These are phyloP conservation scores for Oenanthe javanica DNA, from an alignment of 140 eudicot species.

Conservation along the genomic window DNA sequence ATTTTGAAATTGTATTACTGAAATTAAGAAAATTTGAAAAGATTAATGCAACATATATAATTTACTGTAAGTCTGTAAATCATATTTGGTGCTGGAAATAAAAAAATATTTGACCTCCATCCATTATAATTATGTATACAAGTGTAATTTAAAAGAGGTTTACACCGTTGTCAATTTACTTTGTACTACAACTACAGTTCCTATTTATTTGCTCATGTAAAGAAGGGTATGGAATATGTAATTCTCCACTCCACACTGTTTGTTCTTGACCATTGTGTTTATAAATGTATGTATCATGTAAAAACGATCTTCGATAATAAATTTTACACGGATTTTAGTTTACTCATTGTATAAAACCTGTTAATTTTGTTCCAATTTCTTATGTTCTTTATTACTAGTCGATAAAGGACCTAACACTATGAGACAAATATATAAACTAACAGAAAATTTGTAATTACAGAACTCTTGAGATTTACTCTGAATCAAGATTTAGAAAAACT, in stretches of 20 bases:
- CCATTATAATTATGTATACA: too few species aligned
- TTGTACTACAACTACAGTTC: too few species aligned
- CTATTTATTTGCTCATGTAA: neutral
- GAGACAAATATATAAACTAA: neutral
- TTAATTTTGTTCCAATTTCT: neutral
- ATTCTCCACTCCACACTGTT: neutral
- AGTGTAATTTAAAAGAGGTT: too few species aligned
- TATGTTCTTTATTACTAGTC: neutral
- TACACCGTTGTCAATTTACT: too few species aligned
- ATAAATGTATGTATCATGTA: too few species aligned
- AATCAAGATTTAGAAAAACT: constrained; percentile 30
- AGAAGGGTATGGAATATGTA: neutral
- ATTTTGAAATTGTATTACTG: too few species aligned
- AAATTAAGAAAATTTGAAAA: too few species aligned
- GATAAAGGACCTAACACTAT: neutral
- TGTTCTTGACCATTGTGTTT: neutral
- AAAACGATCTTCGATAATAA: too few species aligned
- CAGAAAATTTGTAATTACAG: constrained; percentile 4
- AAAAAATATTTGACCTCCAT: too few species aligned
- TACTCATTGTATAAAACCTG: neutral
- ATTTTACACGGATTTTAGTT: neutral
- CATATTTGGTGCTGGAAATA: too few species aligned
- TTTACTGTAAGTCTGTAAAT: too few species aligned
- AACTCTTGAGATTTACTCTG: constrained; percentile 17
- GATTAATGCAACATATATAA: too few species aligned